Base-by-base conservation (phyloP, 139 green algal species). In the Coelastrella sp. region DNA sequence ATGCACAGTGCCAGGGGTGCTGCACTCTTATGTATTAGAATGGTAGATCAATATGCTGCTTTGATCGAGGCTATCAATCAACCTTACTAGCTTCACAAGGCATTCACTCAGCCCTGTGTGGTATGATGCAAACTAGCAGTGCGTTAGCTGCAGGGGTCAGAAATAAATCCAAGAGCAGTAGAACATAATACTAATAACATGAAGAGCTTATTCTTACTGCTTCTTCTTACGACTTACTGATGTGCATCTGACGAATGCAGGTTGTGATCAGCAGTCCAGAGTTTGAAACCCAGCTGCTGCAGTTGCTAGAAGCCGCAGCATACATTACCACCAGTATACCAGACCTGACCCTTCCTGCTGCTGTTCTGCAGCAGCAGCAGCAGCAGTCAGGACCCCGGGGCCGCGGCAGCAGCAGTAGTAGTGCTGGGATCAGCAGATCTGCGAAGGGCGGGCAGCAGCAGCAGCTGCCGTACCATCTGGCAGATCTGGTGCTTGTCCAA, bases 401-500 rank as follows among this genome's bases (percentile, higher is more conserved):
- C n/a, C 10, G 74, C 58, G 60, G 47, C 60, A 86, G 59, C 57
- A 71, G 59, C 60, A 68, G 59, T 56, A 74, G 60, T 57, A 86
- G 60, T 20, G 57, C 7, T 71, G 57, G 32, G 32, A 47, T 47
- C 32, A 47, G 20, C 10, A 32, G 80, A 20, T 60, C n/a, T n/a
- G 59, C n/a, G 58, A 65, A 56, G 5, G 6, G 10, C 16, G 22
- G 10, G 80, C 80, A 75, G 80, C 80, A 86, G 80, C 80, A 83
- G 77, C 22, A 60, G 59, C n/a, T 75, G 80, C 80, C 59, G 16
- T 7, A 14, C 59, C 80, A 86, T 74, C 58, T 86, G n/a, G 80
- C 80, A 59, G 80, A 86, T 74, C 60, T 86, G 7, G 80, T 86
- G 8, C 80, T 86, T 3, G 20, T 86, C 20, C 80, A 74, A 7